A percentile compares a stretch with the other conserved stretches of the same genome.
phyloP scores from a whole-genome alignment of 192 early-diverging fungal genomes.

The Spinellus fusiger region DNA sequence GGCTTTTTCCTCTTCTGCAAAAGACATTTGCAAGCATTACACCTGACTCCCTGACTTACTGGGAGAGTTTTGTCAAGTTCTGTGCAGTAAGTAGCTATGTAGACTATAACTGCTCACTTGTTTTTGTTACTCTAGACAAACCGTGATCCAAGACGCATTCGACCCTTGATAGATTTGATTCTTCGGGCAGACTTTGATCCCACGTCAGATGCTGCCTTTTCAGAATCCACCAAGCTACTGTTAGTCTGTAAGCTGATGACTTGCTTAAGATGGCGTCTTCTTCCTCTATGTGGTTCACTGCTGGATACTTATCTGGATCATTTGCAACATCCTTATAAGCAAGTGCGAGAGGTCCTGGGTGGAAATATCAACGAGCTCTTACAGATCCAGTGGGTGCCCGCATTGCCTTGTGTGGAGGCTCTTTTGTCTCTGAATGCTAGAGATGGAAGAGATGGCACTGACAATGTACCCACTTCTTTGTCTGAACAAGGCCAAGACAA shows the following conservation, averaged over 20 bases:
- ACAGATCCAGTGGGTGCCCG: constrained; percentile 56
- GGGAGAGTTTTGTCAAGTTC: constrained; percentile 67
- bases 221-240: constrained; percentile 76
- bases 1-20: constrained; percentile 58
- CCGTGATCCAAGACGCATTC: constrained; percentile 77
- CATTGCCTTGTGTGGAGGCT: constrained; percentile 37
- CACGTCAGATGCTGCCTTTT: constrained; percentile 74
- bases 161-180: constrained; percentile 66
- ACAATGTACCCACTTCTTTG: constrained; percentile 22
- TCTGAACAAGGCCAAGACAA: constrained; percentile 14
- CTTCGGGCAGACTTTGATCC: constrained; percentile 64
- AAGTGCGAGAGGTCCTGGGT: constrained; percentile 79
- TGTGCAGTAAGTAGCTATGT: constrained; percentile 28
- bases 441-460: constrained; percentile 13
- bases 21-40: constrained; percentile 59
- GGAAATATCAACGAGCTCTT: constrained; percentile 61
- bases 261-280: constrained; percentile 65
- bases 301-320: constrained; percentile 49
- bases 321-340: constrained; percentile 81
- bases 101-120: neutral
- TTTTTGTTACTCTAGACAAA: constrained; percentile 28
- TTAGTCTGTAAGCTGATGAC: constrained; percentile 57
- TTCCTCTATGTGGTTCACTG: constrained; percentile 23
- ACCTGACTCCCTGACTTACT: constrained; percentile 70
- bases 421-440: constrained; percentile 26